Evolutionary conservation across 2,329 filamentous ascomycete genomes (phyloP).

Genomic region (Exophiala sp.): DNA sequence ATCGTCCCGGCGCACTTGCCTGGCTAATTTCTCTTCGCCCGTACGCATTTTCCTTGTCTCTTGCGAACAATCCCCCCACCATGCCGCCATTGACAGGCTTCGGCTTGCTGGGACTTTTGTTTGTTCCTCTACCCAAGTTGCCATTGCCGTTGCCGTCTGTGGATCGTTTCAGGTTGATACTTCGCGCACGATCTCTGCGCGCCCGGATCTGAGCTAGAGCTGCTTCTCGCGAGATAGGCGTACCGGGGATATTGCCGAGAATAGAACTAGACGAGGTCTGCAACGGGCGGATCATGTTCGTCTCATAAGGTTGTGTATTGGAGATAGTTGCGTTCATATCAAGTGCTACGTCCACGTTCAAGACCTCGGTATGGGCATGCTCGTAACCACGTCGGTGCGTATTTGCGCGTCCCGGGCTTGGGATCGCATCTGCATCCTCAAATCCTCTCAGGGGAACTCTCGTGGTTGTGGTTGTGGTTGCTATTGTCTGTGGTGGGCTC

Average conservation of each 20-base stretch:
- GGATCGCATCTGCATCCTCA: slow-evolving; percentile 18
- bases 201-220: slow-evolving; percentile 46
- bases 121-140: not conserved
- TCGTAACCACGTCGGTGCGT: slow-evolving; percentile 30
- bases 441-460: slow-evolving; percentile 24
- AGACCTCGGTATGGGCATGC: not conserved
- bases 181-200: slow-evolving; percentile 43
- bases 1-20: slow-evolving; percentile 20
- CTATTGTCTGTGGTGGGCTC: not conserved
- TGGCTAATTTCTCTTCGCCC: slow-evolving; percentile 21
- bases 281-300: not conserved
- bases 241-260: slow-evolving; percentile 36
- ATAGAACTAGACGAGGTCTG: slow-evolving; percentile 8
- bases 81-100: slow-evolving; percentile 7
- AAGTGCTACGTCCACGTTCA: slow-evolving; percentile 6
- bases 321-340: no score
- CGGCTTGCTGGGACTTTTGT: slow-evolving; percentile 16
- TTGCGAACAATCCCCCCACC: slow-evolving; percentile 6
- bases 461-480: slow-evolving; percentile 15
- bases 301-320: no score
- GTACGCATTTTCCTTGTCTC: slow-evolving; percentile 13
- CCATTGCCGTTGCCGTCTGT: slow-evolving; percentile 3
- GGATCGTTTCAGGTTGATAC: slow-evolving; percentile 32
- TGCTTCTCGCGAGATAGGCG: slow-evolving; percentile 43
- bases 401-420: slow-evolving; percentile 16